Evolutionary conservation across 768 basidiomycete genomes (phyloP).

Genomic region (Tephrocybe rancida): DNA sequence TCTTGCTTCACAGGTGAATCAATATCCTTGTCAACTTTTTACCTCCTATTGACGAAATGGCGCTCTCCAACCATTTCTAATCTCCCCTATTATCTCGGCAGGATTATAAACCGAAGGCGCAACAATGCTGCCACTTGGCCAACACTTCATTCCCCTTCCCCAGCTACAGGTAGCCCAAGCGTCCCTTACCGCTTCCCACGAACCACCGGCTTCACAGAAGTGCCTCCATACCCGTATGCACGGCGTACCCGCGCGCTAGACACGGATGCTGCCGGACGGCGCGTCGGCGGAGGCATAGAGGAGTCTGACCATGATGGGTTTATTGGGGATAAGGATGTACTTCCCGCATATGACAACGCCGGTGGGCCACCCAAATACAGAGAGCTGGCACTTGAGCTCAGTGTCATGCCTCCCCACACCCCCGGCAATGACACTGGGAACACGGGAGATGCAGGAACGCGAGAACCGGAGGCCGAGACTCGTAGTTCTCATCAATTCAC

Average conservation of each 20-base stretch:
- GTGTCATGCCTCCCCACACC: neutral
- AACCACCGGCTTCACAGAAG: slow-evolving; percentile 23
- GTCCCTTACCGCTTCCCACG: slow-evolving; percentile 16
- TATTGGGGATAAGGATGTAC: slow-evolving; percentile 42
- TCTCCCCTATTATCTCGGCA: neutral
- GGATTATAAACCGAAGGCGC: slow-evolving; percentile 1
- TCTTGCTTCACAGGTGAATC: slow-evolving; percentile 26
- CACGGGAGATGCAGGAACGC: neutral
- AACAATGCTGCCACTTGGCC: slow-evolving; percentile 11
- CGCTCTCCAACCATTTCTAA: neutral
- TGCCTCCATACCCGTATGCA: slow-evolving; percentile 18
- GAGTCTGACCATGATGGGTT: slow-evolving; percentile 30
- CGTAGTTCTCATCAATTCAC: neutral
- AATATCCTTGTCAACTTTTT: neutral
- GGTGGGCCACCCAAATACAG: slow-evolving; percentile 52
- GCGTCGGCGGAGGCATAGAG: slow-evolving; percentile 19
- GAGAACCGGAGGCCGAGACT: neutral
- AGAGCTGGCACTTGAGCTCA: slow-evolving; percentile 21
- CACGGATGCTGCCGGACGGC: slow-evolving; percentile 42
- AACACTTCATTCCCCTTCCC: neutral
- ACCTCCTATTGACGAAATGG: slow-evolving; percentile 4
- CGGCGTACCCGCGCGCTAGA: slow-evolving; percentile 35
- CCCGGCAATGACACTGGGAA: neutral
- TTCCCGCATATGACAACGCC: slow-evolving; percentile 48
- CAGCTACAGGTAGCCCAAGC: neutral